A percentile compares a stretch with the other conserved stretches of the same genome.
These are phyloP conservation scores for Aspergillus coremiiformis DNA, from an alignment of 495 filamentous ascomycete species.

Conservation along the genomic window DNA sequence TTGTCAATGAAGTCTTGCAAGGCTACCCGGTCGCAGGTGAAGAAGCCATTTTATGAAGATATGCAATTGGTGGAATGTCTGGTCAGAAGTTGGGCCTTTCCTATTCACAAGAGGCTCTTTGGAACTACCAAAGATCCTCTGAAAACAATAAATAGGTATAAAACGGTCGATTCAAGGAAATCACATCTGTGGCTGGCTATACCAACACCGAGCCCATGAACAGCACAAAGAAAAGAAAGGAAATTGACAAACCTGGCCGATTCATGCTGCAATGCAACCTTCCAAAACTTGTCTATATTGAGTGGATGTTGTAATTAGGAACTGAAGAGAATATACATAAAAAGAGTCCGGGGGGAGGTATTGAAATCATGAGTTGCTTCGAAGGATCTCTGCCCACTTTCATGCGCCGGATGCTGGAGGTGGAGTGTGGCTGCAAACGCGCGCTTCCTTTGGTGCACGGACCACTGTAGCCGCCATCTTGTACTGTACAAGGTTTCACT, in stretches of 20 bases:
- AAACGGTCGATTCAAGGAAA: neutral
- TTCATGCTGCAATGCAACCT: slow-evolving; percentile 25
- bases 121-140: neutral
- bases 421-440: slow-evolving; percentile 36
- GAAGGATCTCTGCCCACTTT: slow-evolving; percentile 24
- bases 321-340: slow-evolving; percentile 8
- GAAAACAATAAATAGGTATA: neutral
- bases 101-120: neutral
- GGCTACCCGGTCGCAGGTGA: slow-evolving; percentile 24
- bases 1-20: neutral
- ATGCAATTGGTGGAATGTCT: slow-evolving; percentile 20
- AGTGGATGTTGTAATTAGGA: neutral
- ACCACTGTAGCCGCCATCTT: slow-evolving; percentile 8
- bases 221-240: slow-evolving; percentile 14
- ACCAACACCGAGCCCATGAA: slow-evolving; percentile 8
- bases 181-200: slow-evolving; percentile 1
- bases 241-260: slow-evolving; percentile 37
- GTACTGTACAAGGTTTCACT: no score
- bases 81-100: neutral
- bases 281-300: neutral
- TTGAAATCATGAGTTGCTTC: slow-evolving; percentile 16
- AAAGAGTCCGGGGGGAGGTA: slow-evolving; percentile 11
- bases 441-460: slow-evolving; percentile 30
- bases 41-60: slow-evolving; percentile 12
- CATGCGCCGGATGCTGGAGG: slow-evolving; percentile 32